These are phyloP conservation scores for Blastomyces emzantsi DNA, from an alignment of 2,329 filamentous ascomycete species.

Conservation along the genomic window DNA sequence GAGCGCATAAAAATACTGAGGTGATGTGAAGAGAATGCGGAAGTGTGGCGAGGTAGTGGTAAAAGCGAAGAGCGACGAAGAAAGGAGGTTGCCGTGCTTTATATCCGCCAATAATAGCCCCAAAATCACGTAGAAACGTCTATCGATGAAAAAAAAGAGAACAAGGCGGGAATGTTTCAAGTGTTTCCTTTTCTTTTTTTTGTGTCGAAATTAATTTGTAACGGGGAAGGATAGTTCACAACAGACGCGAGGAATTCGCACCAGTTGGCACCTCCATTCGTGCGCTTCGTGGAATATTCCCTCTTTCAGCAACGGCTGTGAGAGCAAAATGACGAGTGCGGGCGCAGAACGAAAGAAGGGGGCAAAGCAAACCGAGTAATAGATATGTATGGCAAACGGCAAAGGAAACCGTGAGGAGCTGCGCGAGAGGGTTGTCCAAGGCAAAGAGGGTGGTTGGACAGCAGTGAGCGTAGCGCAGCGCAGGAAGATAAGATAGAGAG, in stretches of 20 bases:
- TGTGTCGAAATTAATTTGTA: neutral
- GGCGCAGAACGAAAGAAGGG: neutral
- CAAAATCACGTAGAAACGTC: neutral
- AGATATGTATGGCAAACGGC: neutral
- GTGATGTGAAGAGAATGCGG: neutral
- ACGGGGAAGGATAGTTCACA: slow-evolving; percentile 1
- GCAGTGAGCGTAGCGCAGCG: neutral
- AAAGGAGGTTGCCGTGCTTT: neutral
- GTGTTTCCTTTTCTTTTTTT: too few relatives aligned
- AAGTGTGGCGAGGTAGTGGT: neutral
- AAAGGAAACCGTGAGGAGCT: neutral
- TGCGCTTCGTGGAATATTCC: neutral
- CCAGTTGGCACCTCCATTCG: slow-evolving; percentile 15
- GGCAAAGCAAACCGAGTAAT: neutral
- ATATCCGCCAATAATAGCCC: slow-evolving; percentile 3
- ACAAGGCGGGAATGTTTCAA: neutral
- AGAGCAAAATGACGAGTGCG: neutral
- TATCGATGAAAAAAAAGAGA: slow-evolving; percentile 2
- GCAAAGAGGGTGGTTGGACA: neutral
- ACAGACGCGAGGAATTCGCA: slow-evolving; percentile 13
- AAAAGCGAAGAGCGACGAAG: neutral
- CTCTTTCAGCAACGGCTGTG: neutral
- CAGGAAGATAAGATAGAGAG: neutral
- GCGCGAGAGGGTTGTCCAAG: slow-evolving; percentile 1
- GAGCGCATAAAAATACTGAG: neutral